Evolutionary conservation across 2,329 filamentous ascomycete species (phyloP), one percentile per base, ranked within the genome.

Genomic region (Penicillium sp.): DNA sequence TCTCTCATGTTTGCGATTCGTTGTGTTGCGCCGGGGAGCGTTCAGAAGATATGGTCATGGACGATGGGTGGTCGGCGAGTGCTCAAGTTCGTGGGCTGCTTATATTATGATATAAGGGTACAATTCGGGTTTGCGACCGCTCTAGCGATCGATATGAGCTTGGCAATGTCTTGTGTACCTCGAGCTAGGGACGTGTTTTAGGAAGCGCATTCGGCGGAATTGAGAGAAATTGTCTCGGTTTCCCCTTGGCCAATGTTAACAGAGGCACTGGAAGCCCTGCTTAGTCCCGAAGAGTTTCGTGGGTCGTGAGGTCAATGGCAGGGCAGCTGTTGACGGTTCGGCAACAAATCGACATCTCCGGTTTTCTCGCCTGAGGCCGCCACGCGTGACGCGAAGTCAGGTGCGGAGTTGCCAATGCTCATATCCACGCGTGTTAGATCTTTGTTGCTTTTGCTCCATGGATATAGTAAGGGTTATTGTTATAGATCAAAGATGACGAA

Each of bases 301-400:
- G 23, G 4, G 10, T 25, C 8, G 4, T 10, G 31, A 24, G 47
- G 13, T 38, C 47, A 50, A 25, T 51, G 20, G 44, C 28, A 44
- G 24, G 44, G 46, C 38, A 53, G 46, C 52, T 54, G 47, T 58
- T 58, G 52, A 59, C 52, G 51, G 52, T 56, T 47, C 50, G 54
- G 50, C 54, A 53, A 52, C 53, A 56, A 57, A 51, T 49, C 45
- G 33, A 52, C 50, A 47, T 53, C 53, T 47, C 52, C 54, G 42
- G 54, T 37, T 49, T 57, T 47, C 47, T 24, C 52, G 62, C 61
- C 64, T 65, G 50, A 67, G 65, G 61, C 63, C 49, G 55, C 47
- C 47, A 60, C 53, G 54, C 61, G 58, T 56, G 59, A 67, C 63
- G 61, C 62, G 61, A 62, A 58, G 59, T 65, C 61, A 66, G 58